Evolutionary conservation across 2,329 filamentous ascomycete genomes (phyloP), one percentile per base, ranked within the genome.

Genomic region (Pseudogymnoascus sp.): DNA sequence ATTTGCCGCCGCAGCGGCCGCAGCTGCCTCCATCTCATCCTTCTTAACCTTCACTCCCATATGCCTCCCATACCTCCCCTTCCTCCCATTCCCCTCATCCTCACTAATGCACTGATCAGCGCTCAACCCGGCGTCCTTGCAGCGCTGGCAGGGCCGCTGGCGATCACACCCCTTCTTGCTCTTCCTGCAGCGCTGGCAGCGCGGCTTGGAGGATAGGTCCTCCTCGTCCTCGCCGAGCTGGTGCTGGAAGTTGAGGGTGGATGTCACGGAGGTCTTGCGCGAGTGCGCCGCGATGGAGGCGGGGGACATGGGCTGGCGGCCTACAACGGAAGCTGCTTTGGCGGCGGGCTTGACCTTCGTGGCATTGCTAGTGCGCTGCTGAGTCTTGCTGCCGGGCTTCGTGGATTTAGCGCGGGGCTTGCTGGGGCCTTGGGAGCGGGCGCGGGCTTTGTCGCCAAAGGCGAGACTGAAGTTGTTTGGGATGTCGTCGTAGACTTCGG

Each of bases 141-240:
- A 99, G 67, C 95, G 87, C 63, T 92, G 91, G 73, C 95, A 99
- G 29, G 95, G 95, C 40, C 95, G 88, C 77, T 97, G 95, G 64
- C 95, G 88, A 78, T 99, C 95, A 74, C 95, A 99, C 11, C 95
- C 95, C 79, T 99, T 99, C 83, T 99, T 99, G 79, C 93, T 97
- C 85, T 99, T 99, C 72, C 95, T 89, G 82, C 95, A 99, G 64
- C 95, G 89, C 76, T 99, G 95, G 80, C 95, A 99, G 67, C 95
- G 92, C 63, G 95, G 95, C 78, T 97, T 97, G 68, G 89, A 93
- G 0, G 93, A 97, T 19, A 97, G 79, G 64, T 97, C 93, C 68
- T 97, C 93, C 68, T 96, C 91, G 68, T 92, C 91, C 33, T 81
- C 80, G 59, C 81, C 83, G 42, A 85, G 77, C 66, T 82, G 83